Evolutionary conservation across 2,329 filamentous ascomycete genomes (phyloP), one percentile per base, ranked within the genome.

Genomic region (Hysterium pulicare): DNA sequence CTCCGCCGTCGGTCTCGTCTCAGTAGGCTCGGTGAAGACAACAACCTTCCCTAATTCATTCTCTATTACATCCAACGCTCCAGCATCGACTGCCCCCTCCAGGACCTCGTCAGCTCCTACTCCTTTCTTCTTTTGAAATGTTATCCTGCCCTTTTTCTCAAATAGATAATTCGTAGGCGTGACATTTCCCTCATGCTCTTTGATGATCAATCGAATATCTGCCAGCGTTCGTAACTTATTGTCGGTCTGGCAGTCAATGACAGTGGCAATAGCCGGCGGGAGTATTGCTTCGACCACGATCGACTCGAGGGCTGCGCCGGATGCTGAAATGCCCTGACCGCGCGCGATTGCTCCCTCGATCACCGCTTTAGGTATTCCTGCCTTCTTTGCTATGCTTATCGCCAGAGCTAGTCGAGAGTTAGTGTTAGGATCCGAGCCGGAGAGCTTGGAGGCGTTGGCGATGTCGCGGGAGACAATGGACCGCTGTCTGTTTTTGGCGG

Each of bases 291-390:
- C 91, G 39, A 95, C 76, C 1, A 82, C 86, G 39, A 93, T 67
- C 24, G 72, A 74, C 62, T 96, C 90, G n/a, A 97, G 79, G 11
- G 81, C 76, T 13, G 79, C 78, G 40, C 93, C 93, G 4, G 78
- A 79, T 2, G 82, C 70, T 19, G 90, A 90, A 50, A 84, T 79
- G 32, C 93, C 91, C 64, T 96, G 90, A 2, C 93, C 93, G 35
- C 90, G 83, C 11, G 89, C 87, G 51, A 98, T 84, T 41, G 93
- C 90, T 11, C 77, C 76, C 66, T 97, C 90, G 54, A 97, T 95
- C 2, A 81, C 77, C 16, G 81, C 73, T 69, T 96, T 96, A 2
- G 90, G 87, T 36, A 95, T 84, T 51, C 86, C 87, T 46, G 82
- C 84, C 72, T 90, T 90, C 71, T 93, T 96, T 33, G 91, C 91